These are phyloP conservation scores for Colletotrichum cordylinicola DNA, from an alignment of 2,329 filamentous ascomycete species.

Conservation along the genomic window DNA sequence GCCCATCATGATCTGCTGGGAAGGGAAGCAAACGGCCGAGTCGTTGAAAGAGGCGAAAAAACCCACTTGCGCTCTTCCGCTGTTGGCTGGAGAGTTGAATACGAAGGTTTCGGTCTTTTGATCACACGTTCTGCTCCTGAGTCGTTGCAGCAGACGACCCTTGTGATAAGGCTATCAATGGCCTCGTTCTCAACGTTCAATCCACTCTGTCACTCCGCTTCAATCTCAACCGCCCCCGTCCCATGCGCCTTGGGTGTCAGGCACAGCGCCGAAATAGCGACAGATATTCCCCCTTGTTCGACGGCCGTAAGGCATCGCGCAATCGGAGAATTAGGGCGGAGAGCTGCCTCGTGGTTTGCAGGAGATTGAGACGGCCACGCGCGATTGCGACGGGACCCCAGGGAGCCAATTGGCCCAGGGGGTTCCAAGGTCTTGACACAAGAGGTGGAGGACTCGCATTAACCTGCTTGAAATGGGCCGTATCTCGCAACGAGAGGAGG, in stretches of 20 bases:
- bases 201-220: not conserved
- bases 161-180: not conserved
- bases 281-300: not conserved
- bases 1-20: not conserved
- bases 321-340: constrained; percentile 19
- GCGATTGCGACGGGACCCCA: not conserved
- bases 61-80: not conserved
- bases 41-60: not conserved
- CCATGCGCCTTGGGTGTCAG: not conserved
- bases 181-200: not conserved
- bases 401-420: not conserved
- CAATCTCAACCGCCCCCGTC: not conserved
- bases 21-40: not conserved
- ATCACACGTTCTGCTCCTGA: not conserved
- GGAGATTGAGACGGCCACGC: not conserved
- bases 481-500: not conserved
- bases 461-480: not conserved
- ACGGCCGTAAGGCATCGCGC: not conserved
- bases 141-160: not conserved
- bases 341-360: not conserved
- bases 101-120: not conserved
- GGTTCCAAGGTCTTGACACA: not conserved
- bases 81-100: not conserved
- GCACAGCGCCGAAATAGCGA: not conserved
- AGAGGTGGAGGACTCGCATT: not conserved